A percentile compares a stretch with the other conserved stretches of the same genome.
These are phyloP conservation scores for Rhizodiscina lignyota DNA, from an alignment of 495 filamentous ascomycete genomes.

Conservation along the genomic window DNA sequence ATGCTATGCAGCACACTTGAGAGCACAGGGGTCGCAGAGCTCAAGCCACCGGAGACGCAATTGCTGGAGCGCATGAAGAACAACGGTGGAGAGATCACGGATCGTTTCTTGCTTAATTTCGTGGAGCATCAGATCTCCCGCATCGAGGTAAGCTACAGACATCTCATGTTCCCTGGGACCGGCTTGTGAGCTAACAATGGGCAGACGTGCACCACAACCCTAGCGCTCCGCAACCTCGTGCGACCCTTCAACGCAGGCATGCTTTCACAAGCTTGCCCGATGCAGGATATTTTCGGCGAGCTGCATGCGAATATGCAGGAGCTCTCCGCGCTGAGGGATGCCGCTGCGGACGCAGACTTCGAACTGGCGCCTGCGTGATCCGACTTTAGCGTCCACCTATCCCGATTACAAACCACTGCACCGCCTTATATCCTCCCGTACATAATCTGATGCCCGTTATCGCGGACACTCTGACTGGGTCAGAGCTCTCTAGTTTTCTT, in stretches of 20 bases:
- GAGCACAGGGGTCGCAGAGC: conserved; percentile 32
- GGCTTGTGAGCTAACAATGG: conserved; percentile 2
- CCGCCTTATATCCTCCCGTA: no score
- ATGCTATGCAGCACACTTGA: conserved; percentile 81
- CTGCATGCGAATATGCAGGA: no score
- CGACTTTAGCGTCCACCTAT: no score
- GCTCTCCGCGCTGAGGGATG: no score
- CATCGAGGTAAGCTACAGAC: conserved; percentile 65
- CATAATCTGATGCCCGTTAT: no score
- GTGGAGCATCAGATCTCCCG: conserved; percentile 87
- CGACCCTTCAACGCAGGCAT: conserved; percentile 19
- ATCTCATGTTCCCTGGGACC: neutral
- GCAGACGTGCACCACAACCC: conserved; percentile 24
- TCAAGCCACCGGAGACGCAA: conserved; percentile 62
- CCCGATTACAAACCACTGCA: no score
- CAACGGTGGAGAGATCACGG: conserved; percentile 70
- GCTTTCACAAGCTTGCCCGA: conserved; percentile 22
- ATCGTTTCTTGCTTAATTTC: conserved; percentile 68
- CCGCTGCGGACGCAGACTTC: no score
- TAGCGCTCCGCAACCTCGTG: conserved; percentile 25
- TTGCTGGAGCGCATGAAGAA: conserved; percentile 71
- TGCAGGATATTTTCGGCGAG: conserved; percentile 21
- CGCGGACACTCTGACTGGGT: no score
- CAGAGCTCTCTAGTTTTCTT: no score
- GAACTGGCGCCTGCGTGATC: no score